These are phyloP conservation scores for Malassezia globosa DNA, from an alignment of 1,284 basidiomycete species.

Conservation along the genomic window DNA sequence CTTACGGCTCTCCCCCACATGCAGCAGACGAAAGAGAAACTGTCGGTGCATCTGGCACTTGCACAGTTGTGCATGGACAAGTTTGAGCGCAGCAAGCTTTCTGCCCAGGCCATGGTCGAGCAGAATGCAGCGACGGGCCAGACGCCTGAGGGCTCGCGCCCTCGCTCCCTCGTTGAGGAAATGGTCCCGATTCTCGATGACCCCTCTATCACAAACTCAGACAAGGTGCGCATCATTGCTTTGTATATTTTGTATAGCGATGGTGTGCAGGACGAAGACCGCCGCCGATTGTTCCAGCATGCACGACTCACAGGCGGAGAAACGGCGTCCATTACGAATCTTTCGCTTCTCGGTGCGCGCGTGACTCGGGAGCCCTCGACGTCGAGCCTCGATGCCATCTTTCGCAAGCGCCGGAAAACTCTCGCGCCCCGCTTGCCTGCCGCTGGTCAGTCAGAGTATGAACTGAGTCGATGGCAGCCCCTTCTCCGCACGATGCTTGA, in stretches of 20 bases:
- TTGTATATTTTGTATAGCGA: slow-evolving; percentile 91
- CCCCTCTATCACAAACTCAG: slow-evolving; percentile 56
- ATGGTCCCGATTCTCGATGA: slow-evolving; percentile 94
- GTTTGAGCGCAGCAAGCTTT: slow-evolving; percentile 77
- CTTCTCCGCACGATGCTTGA: slow-evolving; percentile 72
- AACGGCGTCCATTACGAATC: slow-evolving; percentile 84
- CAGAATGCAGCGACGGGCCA: slow-evolving; percentile 53
- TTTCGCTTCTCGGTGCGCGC: slow-evolving; percentile 69
- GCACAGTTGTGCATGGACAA: slow-evolving; percentile 91
- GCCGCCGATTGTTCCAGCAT: slow-evolving; percentile 85
- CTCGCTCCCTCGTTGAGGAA: slow-evolving; percentile 67
- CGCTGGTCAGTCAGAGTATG: slow-evolving; percentile 63
- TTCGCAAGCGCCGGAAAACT: slow-evolving; percentile 60
- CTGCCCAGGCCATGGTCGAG: slow-evolving; percentile 78
- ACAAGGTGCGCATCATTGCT: slow-evolving; percentile 93
- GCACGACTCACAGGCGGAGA: slow-evolving; percentile 78
- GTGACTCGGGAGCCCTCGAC: slow-evolving; percentile 57
- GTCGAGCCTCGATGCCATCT: slow-evolving; percentile 27
- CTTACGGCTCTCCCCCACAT: slow-evolving; percentile 87
- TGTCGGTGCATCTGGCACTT: slow-evolving; percentile 91
- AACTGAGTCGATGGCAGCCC: slow-evolving; percentile 86
- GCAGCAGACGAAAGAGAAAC: slow-evolving; percentile 89
- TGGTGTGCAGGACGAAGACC: slow-evolving; percentile 94
- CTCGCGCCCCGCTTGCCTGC: slow-evolving; percentile 50
- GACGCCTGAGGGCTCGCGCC: slow-evolving; percentile 40